Evolutionary conservation across 2,329 filamentous ascomycete genomes (phyloP), one percentile per base, ranked within the genome.

Genomic region (Penicillium sclerotigenum): DNA sequence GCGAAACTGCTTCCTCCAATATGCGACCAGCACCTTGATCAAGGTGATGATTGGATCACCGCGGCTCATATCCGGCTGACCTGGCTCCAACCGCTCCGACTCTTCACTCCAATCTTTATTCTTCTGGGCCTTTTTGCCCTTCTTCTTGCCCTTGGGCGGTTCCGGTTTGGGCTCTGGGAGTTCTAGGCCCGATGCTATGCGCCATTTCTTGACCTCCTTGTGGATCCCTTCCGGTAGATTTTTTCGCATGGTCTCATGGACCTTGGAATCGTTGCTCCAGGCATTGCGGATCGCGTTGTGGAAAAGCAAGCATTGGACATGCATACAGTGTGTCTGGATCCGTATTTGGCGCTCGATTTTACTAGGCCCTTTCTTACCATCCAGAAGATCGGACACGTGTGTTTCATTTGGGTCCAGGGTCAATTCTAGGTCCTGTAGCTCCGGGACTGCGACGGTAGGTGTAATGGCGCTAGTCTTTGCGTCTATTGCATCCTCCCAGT

Each of bases 231-330:
- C 79, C 0, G 89, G 82, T 7, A 96, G 66, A 55, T 90, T 87
- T n/a, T 86, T 84, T 4, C 94, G 80, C 69, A 97, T 79, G 16
- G 86, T 88, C 11, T 86, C 84, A 59, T 94, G 90, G 0, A 95
- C 80, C 59, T 89, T 83, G 4, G 81, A 72, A 65, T 97, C 89
- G 63, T 90, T 90, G 20, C 91, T 76, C 87, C 93, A 97, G 0
- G 84, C 80, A 70, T 97, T 97, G 40, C 90, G 85, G 14, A 94
- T 75, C 0, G 90, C 84, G 68, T 97, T 97, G 71, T 97, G 92
- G 81, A 88, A 97, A 57, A 99, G 81, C 16, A 99, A 78, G 50
- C 86, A 84, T 70, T 95, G 87, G 2, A 97, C 91, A 73, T 99
- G 94, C 63, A 96, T 81, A 64, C 90, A 89, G 73, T 99, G 94